Base-by-base conservation (phyloP, 2,329 filamentous ascomycete genomes). In the Fusarium graminum region DNA sequence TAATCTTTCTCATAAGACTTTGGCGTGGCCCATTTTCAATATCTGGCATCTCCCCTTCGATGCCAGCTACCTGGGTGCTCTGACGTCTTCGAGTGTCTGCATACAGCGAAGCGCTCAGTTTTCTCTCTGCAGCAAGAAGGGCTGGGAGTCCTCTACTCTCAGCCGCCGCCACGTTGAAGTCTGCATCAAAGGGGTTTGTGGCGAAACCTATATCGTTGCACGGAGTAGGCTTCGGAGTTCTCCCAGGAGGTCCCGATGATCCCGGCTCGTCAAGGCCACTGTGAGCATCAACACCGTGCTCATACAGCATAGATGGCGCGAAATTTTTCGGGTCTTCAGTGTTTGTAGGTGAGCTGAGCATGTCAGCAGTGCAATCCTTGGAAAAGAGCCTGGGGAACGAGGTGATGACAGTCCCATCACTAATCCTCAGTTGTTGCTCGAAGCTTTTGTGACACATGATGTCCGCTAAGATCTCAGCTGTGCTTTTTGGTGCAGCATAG, bases 321-420 rank as follows among this genome's bases (percentile, higher is more conserved):
- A 28, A 10, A 16, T 38, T 29, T 5, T 52, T 61, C 17, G 63
- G 28, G 4, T 70, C 63, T 14, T 72, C 65, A 3, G 72, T 45
- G 1, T 65, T 60, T 2, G 51, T 49, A 3, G 69, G 68, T 4
- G 75, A 70, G 8, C 61, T 74, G n/a, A 72, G 42, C 75, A 75
- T 77, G 7, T 79, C 78, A 11, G 66, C 58, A 1, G 77, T 79
- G 39, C 72, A 75, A 10, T 75, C 72, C 7, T 77, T 73, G 11
- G 73, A 69, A 11, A 60, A 65, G 10, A 80, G 67, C 25, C 71
- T 68, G 13, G 76, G 76, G 47, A 79, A 80, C 11, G 75, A 79
- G 3, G 72, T 76, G 7, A 79, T 76, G n/a, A 69, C 69, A 17
- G 71, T 68, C 8, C 66, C 63, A 30, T 67, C 55, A 26, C 63